These are phyloP conservation scores for Pseudogymnoascus sp. DNA, from an alignment of 2,329 filamentous ascomycete species.

Conservation along the genomic window DNA sequence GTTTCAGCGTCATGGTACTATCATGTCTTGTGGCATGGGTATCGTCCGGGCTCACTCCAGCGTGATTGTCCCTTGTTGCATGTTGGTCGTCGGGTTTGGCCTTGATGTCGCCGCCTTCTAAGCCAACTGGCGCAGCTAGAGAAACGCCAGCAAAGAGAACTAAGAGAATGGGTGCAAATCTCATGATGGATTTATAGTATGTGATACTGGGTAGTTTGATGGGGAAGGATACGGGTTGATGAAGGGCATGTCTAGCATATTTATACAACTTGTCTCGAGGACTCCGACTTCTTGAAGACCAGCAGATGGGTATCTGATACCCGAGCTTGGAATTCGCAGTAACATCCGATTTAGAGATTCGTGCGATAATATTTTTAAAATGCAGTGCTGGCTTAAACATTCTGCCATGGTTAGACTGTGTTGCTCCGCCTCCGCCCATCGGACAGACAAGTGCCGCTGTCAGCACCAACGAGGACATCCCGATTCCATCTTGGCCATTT, in stretches of 20 bases:
- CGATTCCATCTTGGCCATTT: not conserved
- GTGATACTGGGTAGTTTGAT: not conserved
- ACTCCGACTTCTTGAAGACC: not conserved
- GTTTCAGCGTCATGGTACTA: too few relatives aligned
- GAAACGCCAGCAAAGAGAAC: not conserved
- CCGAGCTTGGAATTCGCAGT: not conserved
- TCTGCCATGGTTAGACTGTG: not conserved
- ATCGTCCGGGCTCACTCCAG: not conserved
- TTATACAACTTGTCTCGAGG: not conserved
- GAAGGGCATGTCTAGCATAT: not conserved
- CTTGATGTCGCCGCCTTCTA: not conserved
- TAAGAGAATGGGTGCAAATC: not conserved
- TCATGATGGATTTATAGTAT: not conserved
- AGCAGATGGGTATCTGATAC: not conserved
- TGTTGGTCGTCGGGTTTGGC: not conserved
- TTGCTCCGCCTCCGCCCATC: not conserved
- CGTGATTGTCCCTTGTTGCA: not conserved
- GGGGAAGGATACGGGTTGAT: not conserved
- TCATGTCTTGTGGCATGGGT: too few relatives aligned
- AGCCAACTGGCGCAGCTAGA: not conserved
- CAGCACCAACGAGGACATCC: not conserved
- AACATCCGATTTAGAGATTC: not conserved
- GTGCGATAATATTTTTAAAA: not conserved
- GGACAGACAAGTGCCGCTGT: not conserved
- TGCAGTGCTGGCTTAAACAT: not conserved